Conservation (phyloP, 2,329 filamentous ascomycete species). For the Botrytis tulipae region DNA sequence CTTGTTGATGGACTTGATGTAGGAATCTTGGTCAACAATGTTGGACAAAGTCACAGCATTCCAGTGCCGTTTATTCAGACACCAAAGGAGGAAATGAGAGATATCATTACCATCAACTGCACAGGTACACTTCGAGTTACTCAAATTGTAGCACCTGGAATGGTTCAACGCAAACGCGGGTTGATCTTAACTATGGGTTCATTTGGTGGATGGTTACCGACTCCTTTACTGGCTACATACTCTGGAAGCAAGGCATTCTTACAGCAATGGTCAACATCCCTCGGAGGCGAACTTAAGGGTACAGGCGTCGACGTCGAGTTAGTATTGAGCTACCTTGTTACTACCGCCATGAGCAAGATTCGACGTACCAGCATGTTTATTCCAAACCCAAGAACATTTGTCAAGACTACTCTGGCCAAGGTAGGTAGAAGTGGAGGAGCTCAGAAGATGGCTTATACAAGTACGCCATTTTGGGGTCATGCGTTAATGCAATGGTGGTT, state of each 20-base stretch:
- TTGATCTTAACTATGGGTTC: constrained; percentile 97
- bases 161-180: constrained; percentile 80
- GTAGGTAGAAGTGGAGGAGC: constrained; percentile 75
- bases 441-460: constrained; percentile 76
- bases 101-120: constrained; percentile 96
- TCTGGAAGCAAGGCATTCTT: constrained; percentile 97
- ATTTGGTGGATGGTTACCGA: constrained; percentile 89
- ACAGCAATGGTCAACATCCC: constrained; percentile 88
- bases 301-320: constrained; percentile 87
- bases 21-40: constrained; percentile 91
- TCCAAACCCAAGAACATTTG: constrained; percentile 79
- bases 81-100: constrained; percentile 72
- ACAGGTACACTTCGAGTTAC: constrained; percentile 85
- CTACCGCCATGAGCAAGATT: constrained; percentile 96
- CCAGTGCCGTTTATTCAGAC: constrained; percentile 87
- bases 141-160: constrained; percentile 77
- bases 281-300: constrained; percentile 78
- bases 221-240: constrained; percentile 91
- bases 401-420: constrained; percentile 73
- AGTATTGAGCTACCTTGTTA: constrained; percentile 88
- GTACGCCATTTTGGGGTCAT: constrained; percentile 92
- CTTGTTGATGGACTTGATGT: constrained; percentile 74
- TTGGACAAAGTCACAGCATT: constrained; percentile 90
- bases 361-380: constrained; percentile 74
- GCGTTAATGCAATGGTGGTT: constrained; percentile 84